Conservation (phyloP, 2,329 filamentous ascomycete species). For the Scedosporium apiospermum region DNA sequence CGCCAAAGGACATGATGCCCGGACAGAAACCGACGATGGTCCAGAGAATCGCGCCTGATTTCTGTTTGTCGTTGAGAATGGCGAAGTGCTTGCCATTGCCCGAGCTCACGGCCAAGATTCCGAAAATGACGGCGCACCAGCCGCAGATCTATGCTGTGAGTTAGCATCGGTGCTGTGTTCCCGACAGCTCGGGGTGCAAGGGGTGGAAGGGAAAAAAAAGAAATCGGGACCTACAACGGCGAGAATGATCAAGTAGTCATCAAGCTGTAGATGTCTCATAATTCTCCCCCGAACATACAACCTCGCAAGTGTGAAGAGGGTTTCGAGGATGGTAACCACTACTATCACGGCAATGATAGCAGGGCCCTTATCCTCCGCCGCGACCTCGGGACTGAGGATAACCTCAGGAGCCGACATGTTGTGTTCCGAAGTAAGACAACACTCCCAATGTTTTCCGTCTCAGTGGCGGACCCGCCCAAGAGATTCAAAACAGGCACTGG, state of each 20-base stretch:
- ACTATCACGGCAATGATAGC: conserved; percentile 11
- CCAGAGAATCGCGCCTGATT: conserved; percentile 11
- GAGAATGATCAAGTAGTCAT: conserved; percentile 12
- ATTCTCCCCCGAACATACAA: conserved; percentile 10
- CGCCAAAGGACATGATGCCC: conserved; percentile 16
- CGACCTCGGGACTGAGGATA: neutral
- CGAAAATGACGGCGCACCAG: conserved; percentile 10
- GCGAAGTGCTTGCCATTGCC: conserved; percentile 15
- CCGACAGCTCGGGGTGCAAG: neutral
- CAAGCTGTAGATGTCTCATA: conserved; percentile 9
- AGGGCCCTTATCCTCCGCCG: conserved; percentile 11
- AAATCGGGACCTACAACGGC: conserved; percentile 2
- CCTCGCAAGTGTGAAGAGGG: conserved; percentile 9
- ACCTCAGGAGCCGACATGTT: neutral
- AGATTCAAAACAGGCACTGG: neutral
- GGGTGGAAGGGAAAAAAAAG: neutral
- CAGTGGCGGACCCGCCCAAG: neutral
- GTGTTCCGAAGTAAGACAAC: neutral
- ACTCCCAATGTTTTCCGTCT: neutral
- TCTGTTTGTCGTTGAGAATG: conserved; percentile 9
- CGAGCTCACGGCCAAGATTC: conserved; percentile 10
- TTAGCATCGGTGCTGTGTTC: neutral
- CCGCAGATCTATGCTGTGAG: conserved; percentile 9
- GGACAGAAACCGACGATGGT: conserved; percentile 18
- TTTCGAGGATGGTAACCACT: conserved; percentile 10